Percentiles rank a stretch among this genome's conserved stretches.
Evolutionary conservation across 345 rosid species (phyloP).

Genomic region (Moringa oleifera): DNA sequence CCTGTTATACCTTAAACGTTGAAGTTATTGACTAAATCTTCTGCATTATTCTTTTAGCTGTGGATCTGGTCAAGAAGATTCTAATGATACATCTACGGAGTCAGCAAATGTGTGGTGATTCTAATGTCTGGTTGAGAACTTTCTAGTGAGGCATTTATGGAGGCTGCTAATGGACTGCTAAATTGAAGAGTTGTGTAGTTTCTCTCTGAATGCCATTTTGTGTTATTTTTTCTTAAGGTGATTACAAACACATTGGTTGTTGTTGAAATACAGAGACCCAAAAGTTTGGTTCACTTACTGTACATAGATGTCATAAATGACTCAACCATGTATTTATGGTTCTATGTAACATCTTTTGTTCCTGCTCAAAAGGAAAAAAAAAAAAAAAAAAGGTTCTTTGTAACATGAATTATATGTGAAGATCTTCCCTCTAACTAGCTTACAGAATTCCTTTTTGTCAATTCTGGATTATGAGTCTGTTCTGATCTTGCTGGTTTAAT

Average conservation of each 20-base stretch:
- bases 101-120: conserved; percentile 27
- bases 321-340: conserved; percentile 37
- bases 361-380: no score
- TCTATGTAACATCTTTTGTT: conserved; percentile 28
- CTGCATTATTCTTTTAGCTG: conserved; percentile 24
- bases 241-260: conserved; percentile 31
- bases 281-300: conserved; percentile 30
- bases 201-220: conserved; percentile 20
- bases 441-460: conserved; percentile 8
- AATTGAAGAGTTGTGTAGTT: conserved; percentile 24
- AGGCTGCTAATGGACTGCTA: conserved; percentile 19
- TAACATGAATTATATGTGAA: conserved; percentile 23
- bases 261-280: conserved; percentile 24
- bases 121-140: conserved; percentile 26
- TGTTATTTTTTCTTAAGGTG: conserved; percentile 30
- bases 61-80: conserved; percentile 30
- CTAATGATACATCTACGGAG: conserved; percentile 27
- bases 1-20: conserved; percentile 17
- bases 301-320: conserved; percentile 41
- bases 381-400: no score
- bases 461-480: conserved; percentile 3
- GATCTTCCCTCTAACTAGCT: conserved; percentile 10
- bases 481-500: not conserved
- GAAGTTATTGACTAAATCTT: conserved; percentile 21
- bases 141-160: conserved; percentile 18